Percentiles rank a stretch among this genome's conserved stretches.
Conservation (phyloP, 768 basidiomycete genomes). For the Pleurotus cornucopiae region DNA sequence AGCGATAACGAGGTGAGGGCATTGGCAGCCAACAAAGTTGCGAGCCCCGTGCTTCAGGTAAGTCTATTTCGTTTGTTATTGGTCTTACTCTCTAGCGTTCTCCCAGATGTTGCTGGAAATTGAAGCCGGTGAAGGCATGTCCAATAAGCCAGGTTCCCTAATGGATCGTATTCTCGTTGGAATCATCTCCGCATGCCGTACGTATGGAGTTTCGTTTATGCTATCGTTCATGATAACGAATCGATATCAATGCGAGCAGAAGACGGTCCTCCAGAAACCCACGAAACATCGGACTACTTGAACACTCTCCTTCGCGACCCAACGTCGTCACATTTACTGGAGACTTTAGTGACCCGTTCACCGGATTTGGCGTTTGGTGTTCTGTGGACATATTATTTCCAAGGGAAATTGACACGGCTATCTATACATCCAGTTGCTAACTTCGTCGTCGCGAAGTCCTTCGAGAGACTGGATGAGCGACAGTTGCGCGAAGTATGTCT, state of each 20-base stretch:
- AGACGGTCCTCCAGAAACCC: slow-evolving; percentile 30
- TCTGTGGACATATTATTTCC: slow-evolving; percentile 79
- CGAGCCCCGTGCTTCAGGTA: slow-evolving; percentile 75
- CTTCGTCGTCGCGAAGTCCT: slow-evolving; percentile 82
- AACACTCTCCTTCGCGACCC: slow-evolving; percentile 79
- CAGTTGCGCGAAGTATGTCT: slow-evolving; percentile 51
- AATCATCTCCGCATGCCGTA: slow-evolving; percentile 62
- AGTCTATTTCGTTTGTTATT: slow-evolving; percentile 12
- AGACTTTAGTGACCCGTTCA: slow-evolving; percentile 65
- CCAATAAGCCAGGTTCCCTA: slow-evolving; percentile 61
- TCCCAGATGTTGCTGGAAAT: slow-evolving; percentile 76
- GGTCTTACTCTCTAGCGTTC: slow-evolving; percentile 3
- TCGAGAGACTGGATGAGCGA: slow-evolving; percentile 54
- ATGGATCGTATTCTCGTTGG: slow-evolving; percentile 82
- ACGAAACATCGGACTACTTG: slow-evolving; percentile 71
- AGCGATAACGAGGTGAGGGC: slow-evolving; percentile 73
- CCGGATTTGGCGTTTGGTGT: slow-evolving; percentile 56
- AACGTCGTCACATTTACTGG: slow-evolving; percentile 88
- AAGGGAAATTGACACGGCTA: slow-evolving; percentile 65
- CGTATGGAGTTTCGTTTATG: slow-evolving; percentile 19
- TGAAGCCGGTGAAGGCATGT: slow-evolving; percentile 63
- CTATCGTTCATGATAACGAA: no score
- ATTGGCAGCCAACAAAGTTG: slow-evolving; percentile 70
- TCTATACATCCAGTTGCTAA: slow-evolving; percentile 90
- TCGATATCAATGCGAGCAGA: slow-evolving; percentile 14